phyloP scores from a whole-genome alignment of 768 basidiomycete species.

The Candolleomyces eurysporus region DNA sequence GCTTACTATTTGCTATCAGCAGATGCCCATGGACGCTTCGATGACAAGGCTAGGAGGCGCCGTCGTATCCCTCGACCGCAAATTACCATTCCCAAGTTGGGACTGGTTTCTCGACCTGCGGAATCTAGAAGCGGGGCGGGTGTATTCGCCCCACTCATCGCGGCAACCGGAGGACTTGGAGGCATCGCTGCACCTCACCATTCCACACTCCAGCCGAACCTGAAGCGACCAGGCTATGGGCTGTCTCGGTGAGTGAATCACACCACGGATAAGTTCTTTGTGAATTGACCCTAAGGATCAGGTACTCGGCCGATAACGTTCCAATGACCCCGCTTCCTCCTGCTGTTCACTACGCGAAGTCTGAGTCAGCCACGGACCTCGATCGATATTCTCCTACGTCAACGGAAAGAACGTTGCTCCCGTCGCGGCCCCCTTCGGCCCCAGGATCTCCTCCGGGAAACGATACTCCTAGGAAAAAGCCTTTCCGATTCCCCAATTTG shows the following conservation, averaged over 20 bases:
- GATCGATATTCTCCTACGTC: background rate
- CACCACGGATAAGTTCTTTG: background rate
- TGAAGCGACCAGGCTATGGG: slow-evolving; percentile 62
- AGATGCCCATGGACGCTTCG: slow-evolving; percentile 2
- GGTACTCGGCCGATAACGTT: slow-evolving; percentile 22
- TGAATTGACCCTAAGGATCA: slow-evolving; percentile 3
- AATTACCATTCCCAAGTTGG: background rate
- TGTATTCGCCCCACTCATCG: slow-evolving; percentile 70
- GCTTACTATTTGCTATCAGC: background rate
- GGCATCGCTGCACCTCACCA: slow-evolving; percentile 57
- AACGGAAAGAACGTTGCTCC: background rate
- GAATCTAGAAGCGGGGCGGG: slow-evolving; percentile 53
- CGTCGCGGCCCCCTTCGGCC: background rate
- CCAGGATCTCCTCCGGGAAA: background rate
- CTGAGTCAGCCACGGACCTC: background rate
- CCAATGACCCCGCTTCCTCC: background rate
- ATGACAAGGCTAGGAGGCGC: slow-evolving; percentile 1
- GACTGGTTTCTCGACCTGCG: slow-evolving; percentile 27
- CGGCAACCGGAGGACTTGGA: slow-evolving; percentile 62
- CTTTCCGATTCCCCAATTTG: background rate
- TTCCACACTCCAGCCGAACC: slow-evolving; percentile 51
- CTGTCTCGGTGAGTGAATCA: slow-evolving; percentile 48
- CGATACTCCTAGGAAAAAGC: background rate
- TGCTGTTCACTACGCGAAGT: no score
- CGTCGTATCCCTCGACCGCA: slow-evolving; percentile 3